These are phyloP conservation scores for Inga laurina DNA, from an alignment of 306 rosid genomes.

Conservation along the genomic window DNA sequence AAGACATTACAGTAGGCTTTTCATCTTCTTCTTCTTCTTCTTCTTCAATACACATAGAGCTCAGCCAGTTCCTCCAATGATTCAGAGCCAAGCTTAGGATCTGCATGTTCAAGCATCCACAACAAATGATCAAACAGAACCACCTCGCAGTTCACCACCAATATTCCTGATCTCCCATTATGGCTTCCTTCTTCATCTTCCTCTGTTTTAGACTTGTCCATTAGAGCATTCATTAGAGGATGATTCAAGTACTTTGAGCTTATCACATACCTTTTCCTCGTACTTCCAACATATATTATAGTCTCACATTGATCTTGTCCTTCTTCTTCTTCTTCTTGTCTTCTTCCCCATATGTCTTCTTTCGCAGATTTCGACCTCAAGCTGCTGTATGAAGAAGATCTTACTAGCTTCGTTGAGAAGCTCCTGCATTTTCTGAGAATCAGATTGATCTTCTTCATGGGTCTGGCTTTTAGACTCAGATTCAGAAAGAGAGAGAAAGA, in stretches of 20 bases:
- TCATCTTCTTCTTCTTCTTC: neutral
- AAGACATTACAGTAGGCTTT: conserved; percentile 14
- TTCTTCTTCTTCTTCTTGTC: conserved; percentile 13
- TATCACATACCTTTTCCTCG: conserved; percentile 70
- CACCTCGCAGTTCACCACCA: conserved; percentile 78
- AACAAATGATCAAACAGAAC: conserved; percentile 88
- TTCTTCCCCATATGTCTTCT: conserved; percentile 46
- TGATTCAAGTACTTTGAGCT: conserved; percentile 64
- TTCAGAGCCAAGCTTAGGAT: conserved; percentile 67
- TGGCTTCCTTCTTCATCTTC: conserved; percentile 30
- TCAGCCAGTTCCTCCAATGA: conserved; percentile 86
- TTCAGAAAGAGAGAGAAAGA: neutral
- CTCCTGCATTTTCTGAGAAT: conserved; percentile 87
- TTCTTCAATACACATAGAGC: conserved; percentile 61
- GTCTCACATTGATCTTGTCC: conserved; percentile 38
- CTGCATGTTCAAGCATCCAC: conserved; percentile 90
- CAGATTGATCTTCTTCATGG: conserved; percentile 73
- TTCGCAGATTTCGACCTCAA: conserved; percentile 72
- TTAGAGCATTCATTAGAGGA: conserved; percentile 71
- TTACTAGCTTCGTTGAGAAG: conserved; percentile 71
- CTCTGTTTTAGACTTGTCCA: conserved; percentile 57
- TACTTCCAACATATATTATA: conserved; percentile 69
- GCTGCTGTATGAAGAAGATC: conserved; percentile 78
- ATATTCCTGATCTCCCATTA: conserved; percentile 31
- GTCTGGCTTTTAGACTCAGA: conserved; percentile 10